phyloP scores from a whole-genome alignment of 306 rosid genomes.

The Macrotyloma uniflorum region DNA sequence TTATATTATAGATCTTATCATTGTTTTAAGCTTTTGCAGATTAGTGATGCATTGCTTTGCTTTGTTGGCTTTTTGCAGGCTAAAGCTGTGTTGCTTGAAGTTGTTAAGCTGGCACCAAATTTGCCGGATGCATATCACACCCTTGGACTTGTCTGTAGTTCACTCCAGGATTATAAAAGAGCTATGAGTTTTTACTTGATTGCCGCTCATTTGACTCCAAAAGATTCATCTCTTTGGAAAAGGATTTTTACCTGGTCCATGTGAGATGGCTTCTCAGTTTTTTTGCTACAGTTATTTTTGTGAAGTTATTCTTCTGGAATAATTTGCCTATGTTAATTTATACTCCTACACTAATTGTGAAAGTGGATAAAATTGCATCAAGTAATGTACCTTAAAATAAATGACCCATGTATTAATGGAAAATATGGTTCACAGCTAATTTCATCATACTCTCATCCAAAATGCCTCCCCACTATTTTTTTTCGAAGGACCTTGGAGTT shows the following conservation, averaged over 20 bases:
- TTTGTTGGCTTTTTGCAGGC: slow-evolving; percentile 60
- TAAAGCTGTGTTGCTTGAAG: slow-evolving; percentile 61
- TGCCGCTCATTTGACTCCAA: slow-evolving; percentile 78
- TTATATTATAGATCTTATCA: not conserved
- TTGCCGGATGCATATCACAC: slow-evolving; percentile 81
- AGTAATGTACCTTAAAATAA: slow-evolving; percentile 14
- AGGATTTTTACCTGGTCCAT: slow-evolving; percentile 66
- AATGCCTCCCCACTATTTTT: not conserved
- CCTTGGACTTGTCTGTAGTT: slow-evolving; percentile 70
- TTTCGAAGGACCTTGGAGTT: not conserved
- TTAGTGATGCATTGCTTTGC: slow-evolving; percentile 24
- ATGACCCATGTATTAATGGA: not conserved
- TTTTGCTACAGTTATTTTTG: slow-evolving; percentile 35
- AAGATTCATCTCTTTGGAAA: slow-evolving; percentile 78
- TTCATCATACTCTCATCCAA: slow-evolving; percentile 6
- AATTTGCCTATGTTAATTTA: slow-evolving; percentile 18
- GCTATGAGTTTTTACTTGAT: slow-evolving; percentile 78
- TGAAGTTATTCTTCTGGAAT: slow-evolving; percentile 28
- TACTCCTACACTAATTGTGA: slow-evolving; percentile 1
- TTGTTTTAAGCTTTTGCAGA: not conserved
- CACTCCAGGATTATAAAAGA: slow-evolving; percentile 59
- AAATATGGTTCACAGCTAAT: slow-evolving; percentile 12
- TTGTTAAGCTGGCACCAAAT: slow-evolving; percentile 76
- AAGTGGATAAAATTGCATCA: slow-evolving; percentile 15
- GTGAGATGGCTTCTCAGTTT: slow-evolving; percentile 51